Evolutionary conservation across 192 early-diverging fungal species (phyloP), one percentile per base, ranked within the genome.

Genomic region (Linnemannia exigua): DNA sequence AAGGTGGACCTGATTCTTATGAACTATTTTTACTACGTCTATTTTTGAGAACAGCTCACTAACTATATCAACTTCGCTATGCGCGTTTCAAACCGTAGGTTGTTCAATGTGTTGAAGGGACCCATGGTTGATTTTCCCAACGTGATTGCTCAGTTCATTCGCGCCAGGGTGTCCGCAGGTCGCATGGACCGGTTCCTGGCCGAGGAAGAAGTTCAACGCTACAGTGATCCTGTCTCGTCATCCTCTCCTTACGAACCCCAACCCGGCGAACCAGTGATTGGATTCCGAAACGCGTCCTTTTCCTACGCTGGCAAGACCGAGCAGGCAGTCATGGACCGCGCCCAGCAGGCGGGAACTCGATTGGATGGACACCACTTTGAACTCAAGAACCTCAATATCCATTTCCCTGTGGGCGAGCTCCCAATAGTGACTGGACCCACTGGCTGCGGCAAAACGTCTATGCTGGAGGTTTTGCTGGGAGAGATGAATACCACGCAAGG

Each of bases 51-150:
- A 9, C 3, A 44, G 9, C 41, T 6, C 9, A 44, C 41, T 44
- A 44, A 44, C 41, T 9, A 44, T 44, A 44, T 44, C 41, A 44
- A 44, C 41, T n/a, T n/a, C n/a, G n/a, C n/a, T n/a, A 44, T 44
- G 9, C 41, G 41, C 9, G 5, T 44, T 44, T 44, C 41, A 44
- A n/a, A 90, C 0, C 3, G 9, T 44, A 44, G 41, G 0, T 89
- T 99, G 14, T 98, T 99, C 92, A 97, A 97, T 87, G 88, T 98
- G 58, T 85, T 99, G 28, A 94, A 95, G 84, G 97, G 97, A 89
- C 97, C 98, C 58, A 90, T 98, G 58, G 75, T 91, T 51, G 92
- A 95, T 44, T 95, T 98, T 77, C 97, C 98, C 1, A 92, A 88
- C 38, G 93, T 98, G 25, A 92, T 99, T 41, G 91, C 93, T 5